Conservation (phyloP, 768 basidiomycete species). For the Kwoniella dendrophila region DNA sequence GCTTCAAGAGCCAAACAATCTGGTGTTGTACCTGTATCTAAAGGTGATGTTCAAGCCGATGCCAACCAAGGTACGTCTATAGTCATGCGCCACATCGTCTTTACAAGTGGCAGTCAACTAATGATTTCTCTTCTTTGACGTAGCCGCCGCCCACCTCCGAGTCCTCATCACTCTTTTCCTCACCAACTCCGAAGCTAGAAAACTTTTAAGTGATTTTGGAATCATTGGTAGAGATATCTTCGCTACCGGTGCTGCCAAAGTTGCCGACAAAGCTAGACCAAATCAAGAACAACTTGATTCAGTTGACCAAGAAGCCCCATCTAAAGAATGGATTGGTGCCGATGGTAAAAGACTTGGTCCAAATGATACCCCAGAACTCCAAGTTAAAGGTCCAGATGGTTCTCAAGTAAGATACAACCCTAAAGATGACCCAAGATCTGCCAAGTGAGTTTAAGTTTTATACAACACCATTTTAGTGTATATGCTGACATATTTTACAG, state of each 20-base stretch:
- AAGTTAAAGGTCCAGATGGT: slow-evolving; percentile 60
- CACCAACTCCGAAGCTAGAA: slow-evolving; percentile 89
- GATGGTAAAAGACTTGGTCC: slow-evolving; percentile 58
- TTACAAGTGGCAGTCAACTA: neutral
- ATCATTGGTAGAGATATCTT: slow-evolving; percentile 71
- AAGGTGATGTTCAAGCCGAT: slow-evolving; percentile 64
- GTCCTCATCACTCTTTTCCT: slow-evolving; percentile 81
- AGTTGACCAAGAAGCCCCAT: slow-evolving; percentile 71
- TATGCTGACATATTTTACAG: slow-evolving; percentile 14
- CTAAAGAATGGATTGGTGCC: slow-evolving; percentile 66
- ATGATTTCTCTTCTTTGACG: neutral
- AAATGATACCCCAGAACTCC: slow-evolving; percentile 61
- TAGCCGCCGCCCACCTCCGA: slow-evolving; percentile 83
- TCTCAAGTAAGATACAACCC: slow-evolving; percentile 62
- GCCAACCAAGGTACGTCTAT: slow-evolving; percentile 63
- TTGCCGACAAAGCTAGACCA: slow-evolving; percentile 71
- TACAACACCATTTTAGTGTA: neutral
- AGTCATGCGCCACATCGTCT: neutral
- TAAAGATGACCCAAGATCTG: slow-evolving; percentile 59
- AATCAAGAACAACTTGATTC: slow-evolving; percentile 64
- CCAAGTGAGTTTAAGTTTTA: slow-evolving; percentile 37
- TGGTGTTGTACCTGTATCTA: slow-evolving; percentile 62
- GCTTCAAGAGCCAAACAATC: slow-evolving; percentile 56
- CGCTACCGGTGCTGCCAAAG: slow-evolving; percentile 70
- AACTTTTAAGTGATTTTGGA: slow-evolving; percentile 65